phyloP scores from a whole-genome alignment of 768 basidiomycete genomes.

The Tricholoma terreum region DNA sequence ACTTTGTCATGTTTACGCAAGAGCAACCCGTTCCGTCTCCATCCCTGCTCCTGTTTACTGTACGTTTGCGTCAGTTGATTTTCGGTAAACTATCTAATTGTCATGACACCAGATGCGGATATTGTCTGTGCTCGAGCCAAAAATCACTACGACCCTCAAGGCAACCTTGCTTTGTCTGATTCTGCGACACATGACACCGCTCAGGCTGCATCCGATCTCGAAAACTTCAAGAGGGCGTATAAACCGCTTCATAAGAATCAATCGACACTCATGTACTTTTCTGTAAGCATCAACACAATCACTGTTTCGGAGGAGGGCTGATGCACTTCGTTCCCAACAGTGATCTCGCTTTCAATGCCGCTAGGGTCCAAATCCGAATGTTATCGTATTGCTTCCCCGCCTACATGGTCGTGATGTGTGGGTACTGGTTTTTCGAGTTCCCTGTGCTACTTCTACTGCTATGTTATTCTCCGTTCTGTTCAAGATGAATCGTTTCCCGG shows the following conservation, averaged over 20 bases:
- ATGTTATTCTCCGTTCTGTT: no score
- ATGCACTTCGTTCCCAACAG: no score
- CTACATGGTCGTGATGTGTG: no score
- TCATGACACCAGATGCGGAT: constrained; percentile 51
- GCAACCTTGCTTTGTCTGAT: constrained; percentile 39
- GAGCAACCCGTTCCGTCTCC: constrained; percentile 78
- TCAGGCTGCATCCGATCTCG: constrained; percentile 34
- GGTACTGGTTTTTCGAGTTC: no score
- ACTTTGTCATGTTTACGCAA: constrained; percentile 77
- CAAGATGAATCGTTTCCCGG: no score
- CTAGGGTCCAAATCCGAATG: no score
- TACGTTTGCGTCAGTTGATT: constrained; percentile 29
- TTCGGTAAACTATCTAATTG: no score
- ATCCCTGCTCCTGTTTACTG: constrained; percentile 87
- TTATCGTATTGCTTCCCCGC: no score
- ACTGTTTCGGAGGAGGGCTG: no score
- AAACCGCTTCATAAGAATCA: constrained; percentile 36
- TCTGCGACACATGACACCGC: constrained; percentile 34
- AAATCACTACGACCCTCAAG: constrained; percentile 59
- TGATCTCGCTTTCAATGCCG: no score
- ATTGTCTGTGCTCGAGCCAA: constrained; percentile 69
- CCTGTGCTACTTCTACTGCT: no score
- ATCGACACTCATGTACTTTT: constrained; percentile 37
- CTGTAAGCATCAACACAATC: no score
- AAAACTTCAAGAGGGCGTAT: constrained; percentile 49